These are phyloP conservation scores for Pythium oligandrum DNA, from an alignment of 352 stramenopile genomes.

Conservation along the genomic window DNA sequence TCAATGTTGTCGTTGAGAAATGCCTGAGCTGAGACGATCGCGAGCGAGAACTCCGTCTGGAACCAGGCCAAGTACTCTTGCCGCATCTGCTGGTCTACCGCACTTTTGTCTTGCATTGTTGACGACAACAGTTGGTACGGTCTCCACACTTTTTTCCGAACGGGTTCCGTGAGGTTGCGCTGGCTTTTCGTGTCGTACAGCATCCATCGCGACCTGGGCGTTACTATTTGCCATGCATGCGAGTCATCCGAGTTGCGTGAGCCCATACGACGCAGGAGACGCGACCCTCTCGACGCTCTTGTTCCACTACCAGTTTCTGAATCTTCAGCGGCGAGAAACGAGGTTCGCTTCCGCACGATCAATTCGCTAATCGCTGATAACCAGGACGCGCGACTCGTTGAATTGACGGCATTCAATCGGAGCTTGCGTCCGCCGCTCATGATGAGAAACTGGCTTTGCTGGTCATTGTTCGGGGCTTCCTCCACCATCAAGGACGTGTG, in stretches of 20 bases:
- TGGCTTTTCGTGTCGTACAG: not conserved
- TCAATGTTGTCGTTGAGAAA: slow-evolving; percentile 60
- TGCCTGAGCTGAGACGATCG: slow-evolving; percentile 31
- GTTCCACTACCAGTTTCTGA: slow-evolving; percentile 34
- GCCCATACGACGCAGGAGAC: slow-evolving; percentile 41
- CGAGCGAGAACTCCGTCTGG: slow-evolving; percentile 27
- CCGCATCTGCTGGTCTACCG: slow-evolving; percentile 32
- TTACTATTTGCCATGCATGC: slow-evolving; percentile 21
- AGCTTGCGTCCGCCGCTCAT: slow-evolving; percentile 66
- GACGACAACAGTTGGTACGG: slow-evolving; percentile 77
- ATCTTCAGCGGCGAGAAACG: slow-evolving; percentile 71
- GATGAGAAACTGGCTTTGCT: slow-evolving; percentile 76
- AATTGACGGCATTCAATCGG: slow-evolving; percentile 68
- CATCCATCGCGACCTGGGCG: not conserved
- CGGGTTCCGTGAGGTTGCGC: slow-evolving; percentile 18
- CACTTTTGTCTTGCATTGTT: slow-evolving; percentile 60
- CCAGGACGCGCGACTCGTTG: slow-evolving; percentile 49
- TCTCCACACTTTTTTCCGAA: slow-evolving; percentile 39
- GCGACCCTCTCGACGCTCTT: slow-evolving; percentile 5
- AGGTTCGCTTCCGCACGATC: slow-evolving; percentile 71
- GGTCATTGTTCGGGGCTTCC: slow-evolving; percentile 50
- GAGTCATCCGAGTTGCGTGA: slow-evolving; percentile 47
- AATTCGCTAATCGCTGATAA: slow-evolving; percentile 75
- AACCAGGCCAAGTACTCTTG: slow-evolving; percentile 57
- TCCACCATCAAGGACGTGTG: slow-evolving; percentile 69